Conservation (phyloP, 371 early-diverging fungal genomes). For the Sporodiniella umbellata region DNA sequence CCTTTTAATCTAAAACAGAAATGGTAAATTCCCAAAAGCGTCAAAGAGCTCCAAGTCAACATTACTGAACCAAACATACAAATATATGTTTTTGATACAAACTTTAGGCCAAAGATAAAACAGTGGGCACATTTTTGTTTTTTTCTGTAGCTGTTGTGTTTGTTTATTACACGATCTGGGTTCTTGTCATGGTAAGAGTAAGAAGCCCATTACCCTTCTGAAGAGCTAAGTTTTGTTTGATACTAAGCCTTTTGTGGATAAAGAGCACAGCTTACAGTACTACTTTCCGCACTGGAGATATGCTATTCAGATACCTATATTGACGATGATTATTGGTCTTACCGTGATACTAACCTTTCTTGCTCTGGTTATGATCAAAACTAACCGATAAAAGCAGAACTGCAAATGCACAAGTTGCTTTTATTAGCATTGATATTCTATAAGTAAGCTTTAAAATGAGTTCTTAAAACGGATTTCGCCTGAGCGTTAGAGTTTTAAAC, state of each 20-base stretch:
- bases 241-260: constrained; percentile 87
- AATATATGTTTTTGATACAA: no score
- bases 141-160: constrained; percentile 70
- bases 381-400: no score
- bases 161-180: constrained; percentile 89
- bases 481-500: no score
- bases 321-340: constrained; percentile 76
- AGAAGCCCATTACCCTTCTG: background rate
- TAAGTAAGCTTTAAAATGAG: no score
- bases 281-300: constrained; percentile 84
- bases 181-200: constrained; percentile 69
- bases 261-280: constrained; percentile 71
- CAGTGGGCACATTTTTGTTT: constrained; percentile 76
- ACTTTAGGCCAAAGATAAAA: constrained; percentile 62
- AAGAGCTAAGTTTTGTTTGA: background rate
- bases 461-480: no score
- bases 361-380: background rate
- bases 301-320: constrained; percentile 83
- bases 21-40: no score
- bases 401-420: no score
- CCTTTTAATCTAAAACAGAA: no score
- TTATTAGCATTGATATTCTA: no score
- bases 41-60: no score
- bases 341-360: constrained; percentile 39
- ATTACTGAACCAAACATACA: no score